Percentiles rank a stretch among this genome's conserved stretches.
Conservation (phyloP, 2,329 filamentous ascomycete genomes). For the Fusarium incarnatum region DNA sequence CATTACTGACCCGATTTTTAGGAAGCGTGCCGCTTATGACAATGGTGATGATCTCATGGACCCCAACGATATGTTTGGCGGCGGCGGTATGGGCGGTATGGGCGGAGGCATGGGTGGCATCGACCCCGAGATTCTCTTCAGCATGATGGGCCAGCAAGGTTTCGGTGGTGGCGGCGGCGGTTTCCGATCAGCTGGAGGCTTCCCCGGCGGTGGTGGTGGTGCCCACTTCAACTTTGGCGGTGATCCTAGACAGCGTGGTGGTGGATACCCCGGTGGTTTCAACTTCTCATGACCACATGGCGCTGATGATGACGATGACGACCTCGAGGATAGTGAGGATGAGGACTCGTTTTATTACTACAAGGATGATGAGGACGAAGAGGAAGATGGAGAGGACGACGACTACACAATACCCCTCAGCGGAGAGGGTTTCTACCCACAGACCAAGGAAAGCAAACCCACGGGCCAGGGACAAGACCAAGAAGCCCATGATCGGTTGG, state of each 20-base stretch:
- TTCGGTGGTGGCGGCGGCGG: constrained; percentile 67
- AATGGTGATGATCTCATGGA: constrained; percentile 92
- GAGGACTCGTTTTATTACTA: constrained; percentile 36
- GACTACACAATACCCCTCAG: constrained; percentile 38
- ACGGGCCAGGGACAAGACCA: constrained; percentile 49
- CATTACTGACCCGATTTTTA: constrained; percentile 57
- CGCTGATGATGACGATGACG: constrained; percentile 49
- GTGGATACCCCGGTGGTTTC: constrained; percentile 53
- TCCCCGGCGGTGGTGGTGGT: constrained; percentile 62
- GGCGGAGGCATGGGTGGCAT: constrained; percentile 74
- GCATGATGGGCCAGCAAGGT: constrained; percentile 80
- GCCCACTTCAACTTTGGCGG: constrained; percentile 69
- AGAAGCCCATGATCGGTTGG: constrained; percentile 53
- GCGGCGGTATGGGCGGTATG: constrained; percentile 75
- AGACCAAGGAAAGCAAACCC: constrained; percentile 42
- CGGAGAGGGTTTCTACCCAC: constrained; percentile 38
- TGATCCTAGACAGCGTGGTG: constrained; percentile 52
- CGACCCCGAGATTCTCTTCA: constrained; percentile 82
- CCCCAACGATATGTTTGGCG: constrained; percentile 85
- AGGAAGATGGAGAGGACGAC: constrained; percentile 44
- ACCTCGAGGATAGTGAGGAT: constrained; percentile 50
- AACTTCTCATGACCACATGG: constrained; percentile 64
- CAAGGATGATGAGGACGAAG: constrained; percentile 41
- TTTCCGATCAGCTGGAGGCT: constrained; percentile 64
- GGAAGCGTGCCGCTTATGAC: constrained; percentile 90